These are phyloP conservation scores for Aquilaria sinensis DNA, from an alignment of 345 rosid genomes.

Conservation along the genomic window DNA sequence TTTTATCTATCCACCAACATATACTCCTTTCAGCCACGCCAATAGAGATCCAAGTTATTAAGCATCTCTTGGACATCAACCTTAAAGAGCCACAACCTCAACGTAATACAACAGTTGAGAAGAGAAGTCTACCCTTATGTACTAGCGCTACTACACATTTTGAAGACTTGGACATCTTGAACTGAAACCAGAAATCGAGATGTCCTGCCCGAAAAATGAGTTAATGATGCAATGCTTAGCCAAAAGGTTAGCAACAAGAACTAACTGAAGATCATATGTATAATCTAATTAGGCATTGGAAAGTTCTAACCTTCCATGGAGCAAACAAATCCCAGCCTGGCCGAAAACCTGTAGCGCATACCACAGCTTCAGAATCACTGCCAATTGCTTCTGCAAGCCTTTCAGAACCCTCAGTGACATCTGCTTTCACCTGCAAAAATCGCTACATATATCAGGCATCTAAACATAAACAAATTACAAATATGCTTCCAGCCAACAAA, in stretches of 20 bases:
- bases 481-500: background rate
- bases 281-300: background rate
- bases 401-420: constrained; percentile 74
- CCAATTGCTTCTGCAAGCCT: constrained; percentile 82
- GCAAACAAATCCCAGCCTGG: constrained; percentile 75
- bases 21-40: too few relatives aligned
- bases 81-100: too few relatives aligned
- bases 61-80: too few relatives aligned
- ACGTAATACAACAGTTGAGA: too few relatives aligned
- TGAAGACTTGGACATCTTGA: too few relatives aligned
- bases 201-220: too few relatives aligned
- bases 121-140: too few relatives aligned
- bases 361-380: constrained; percentile 72
- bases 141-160: too few relatives aligned
- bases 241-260: background rate
- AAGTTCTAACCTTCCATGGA: constrained; percentile 67
- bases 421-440: constrained; percentile 67
- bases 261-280: background rate
- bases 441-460: background rate
- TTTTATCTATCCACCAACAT: too few relatives aligned
- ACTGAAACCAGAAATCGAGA: too few relatives aligned
- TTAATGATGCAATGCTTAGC: background rate
- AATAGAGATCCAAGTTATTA: too few relatives aligned
- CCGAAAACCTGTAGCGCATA: constrained; percentile 84
- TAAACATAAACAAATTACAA: background rate